A percentile compares a stretch with the other conserved stretches of the same genome.
These are phyloP conservation scores for Rhodomyrtus psidioides DNA, from an alignment of 441 rosid species.

Conservation along the genomic window DNA sequence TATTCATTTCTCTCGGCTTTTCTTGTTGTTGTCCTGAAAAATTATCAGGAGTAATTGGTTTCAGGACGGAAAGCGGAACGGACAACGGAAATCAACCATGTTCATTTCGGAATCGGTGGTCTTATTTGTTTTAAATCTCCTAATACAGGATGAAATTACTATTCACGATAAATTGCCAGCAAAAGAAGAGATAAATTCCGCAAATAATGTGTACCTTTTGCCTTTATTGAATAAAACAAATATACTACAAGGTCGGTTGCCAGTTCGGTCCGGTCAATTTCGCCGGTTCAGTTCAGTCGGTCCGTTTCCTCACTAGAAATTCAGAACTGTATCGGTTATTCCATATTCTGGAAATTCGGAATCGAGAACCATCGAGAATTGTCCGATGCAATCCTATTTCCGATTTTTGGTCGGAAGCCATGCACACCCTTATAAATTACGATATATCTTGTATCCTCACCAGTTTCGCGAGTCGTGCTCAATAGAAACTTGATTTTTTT, in stretches of 20 bases:
- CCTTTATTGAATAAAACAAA: neutral
- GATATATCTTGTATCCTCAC: neutral
- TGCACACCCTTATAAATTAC: neutral
- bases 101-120: neutral
- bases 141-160: neutral
- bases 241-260: neutral
- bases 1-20: neutral
- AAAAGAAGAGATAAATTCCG: neutral
- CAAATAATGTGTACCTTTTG: neutral
- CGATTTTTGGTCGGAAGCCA: fast-evolving
- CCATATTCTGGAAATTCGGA: neutral
- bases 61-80: no score
- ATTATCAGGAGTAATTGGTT: neutral
- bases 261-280: fast-evolving
- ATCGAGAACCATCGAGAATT: fast-evolving
- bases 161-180: neutral
- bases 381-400: neutral
- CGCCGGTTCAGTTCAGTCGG: no score
- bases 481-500: neutral
- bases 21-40: neutral
- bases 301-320: no score
- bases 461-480: neutral
- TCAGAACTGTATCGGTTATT: no score
- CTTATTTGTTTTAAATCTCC: neutral
- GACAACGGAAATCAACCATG: neutral